Conservation (phyloP, 805 yeast species). For the Kuraishia hungarica region DNA sequence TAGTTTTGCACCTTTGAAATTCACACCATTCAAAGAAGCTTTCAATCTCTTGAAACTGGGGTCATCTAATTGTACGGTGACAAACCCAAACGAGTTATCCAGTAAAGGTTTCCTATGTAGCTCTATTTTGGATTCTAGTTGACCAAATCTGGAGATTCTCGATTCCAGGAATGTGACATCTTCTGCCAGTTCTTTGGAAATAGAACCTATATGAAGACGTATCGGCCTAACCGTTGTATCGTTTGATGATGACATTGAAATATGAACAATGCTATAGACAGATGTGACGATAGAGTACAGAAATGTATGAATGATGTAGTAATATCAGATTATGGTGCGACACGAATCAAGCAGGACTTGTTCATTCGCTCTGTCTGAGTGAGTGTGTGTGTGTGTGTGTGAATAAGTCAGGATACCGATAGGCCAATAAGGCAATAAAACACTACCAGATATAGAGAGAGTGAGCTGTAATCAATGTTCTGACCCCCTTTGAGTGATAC, state of each 20-base stretch:
- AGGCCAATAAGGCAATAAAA: too few relatives aligned
- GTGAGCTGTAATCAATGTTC: too few relatives aligned
- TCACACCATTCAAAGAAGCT: slow-evolving; percentile 56
- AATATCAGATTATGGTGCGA: too few relatives aligned
- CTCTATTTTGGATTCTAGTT: slow-evolving; percentile 35
- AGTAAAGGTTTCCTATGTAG: slow-evolving; percentile 45
- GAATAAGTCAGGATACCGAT: too few relatives aligned
- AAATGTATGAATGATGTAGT: too few relatives aligned
- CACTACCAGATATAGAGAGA: too few relatives aligned
- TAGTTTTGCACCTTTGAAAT: slow-evolving; percentile 66
- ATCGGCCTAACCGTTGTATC: not conserved
- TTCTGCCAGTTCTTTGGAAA: slow-evolving; percentile 44
- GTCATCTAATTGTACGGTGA: slow-evolving; percentile 46
- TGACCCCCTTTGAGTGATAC: too few relatives aligned
- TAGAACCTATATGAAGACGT: slow-evolving; percentile 56
- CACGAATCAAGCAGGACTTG: too few relatives aligned
- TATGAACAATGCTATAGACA: too few relatives aligned
- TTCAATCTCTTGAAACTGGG: slow-evolving; percentile 40
- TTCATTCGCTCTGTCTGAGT: too few relatives aligned
- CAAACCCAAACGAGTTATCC: slow-evolving; percentile 55
- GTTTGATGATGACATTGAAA: not conserved
- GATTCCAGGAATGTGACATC: slow-evolving; percentile 35
- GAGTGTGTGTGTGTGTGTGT: too few relatives aligned
- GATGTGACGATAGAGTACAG: too few relatives aligned
- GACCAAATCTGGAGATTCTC: slow-evolving; percentile 61